Base-by-base conservation (phyloP, 1,284 basidiomycete genomes). In the Pholiota adiposa region DNA sequence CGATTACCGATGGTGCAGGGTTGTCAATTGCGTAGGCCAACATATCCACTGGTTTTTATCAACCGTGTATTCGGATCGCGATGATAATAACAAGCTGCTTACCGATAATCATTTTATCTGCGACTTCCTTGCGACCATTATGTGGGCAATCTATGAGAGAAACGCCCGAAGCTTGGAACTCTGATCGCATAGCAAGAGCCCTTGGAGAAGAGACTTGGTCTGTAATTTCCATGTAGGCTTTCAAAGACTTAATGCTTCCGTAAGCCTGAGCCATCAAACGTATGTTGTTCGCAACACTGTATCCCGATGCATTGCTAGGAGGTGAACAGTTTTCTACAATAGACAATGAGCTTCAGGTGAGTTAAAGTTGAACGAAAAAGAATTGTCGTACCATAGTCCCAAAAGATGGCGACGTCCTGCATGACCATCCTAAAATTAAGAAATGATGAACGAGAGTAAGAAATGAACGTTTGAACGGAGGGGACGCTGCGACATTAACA, bases 141-240 rank as follows among this genome's bases (percentile, higher is more conserved):
- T 84, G 83, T 14, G 84, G 84, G 60, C 83, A 85, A 64, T 86
- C 82, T 34, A 77, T 81, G 49, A 88, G 65, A 12, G 85, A 84
- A 7, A 87, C 80, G 2, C 86, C 85, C 16, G 86, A 86, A 0
- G 78, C 79, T 64, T 87, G 85, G 19, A 87, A 75, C 66, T 87
- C 83, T 1, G 81, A 88, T 64, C 77, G 83, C 52, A 81, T 76
- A 50, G 58, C 70, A 56, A 71, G 72, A 59, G 77, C 72, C 55
- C 72, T 73, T 6, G 72, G 64, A n/a, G 66, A 67, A n/a, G 70
- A 63, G 31, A 68, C 59, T 16, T 72, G 70, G 34, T 75, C 74
- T 46, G 74, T 66, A 4, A 81, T 61, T 60, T 82, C 79, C 46
- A 82, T 72, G 68, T 88, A 87, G 2, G 84, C 84, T 64, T 80